These are phyloP conservation scores for Cryptococcus hybrid DNA, from an alignment of 1,284 basidiomycete genomes.

Conservation along the genomic window DNA sequence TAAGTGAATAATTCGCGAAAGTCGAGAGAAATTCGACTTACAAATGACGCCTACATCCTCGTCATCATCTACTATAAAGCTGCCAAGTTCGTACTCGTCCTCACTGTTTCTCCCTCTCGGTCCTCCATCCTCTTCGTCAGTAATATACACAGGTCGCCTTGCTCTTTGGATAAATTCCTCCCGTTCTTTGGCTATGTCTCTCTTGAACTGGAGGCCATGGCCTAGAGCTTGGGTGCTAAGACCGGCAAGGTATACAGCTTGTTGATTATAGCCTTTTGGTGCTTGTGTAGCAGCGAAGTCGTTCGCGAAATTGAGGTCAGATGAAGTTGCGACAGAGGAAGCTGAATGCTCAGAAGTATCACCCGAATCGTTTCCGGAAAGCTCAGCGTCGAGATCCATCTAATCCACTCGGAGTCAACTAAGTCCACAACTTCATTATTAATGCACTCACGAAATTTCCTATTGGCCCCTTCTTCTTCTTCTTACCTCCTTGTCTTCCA, in stretches of 20 bases:
- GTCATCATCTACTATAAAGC: constrained; percentile 43
- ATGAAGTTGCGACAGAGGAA: constrained; percentile 45
- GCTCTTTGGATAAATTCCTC: constrained; percentile 43
- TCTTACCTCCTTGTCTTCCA: constrained; percentile 2
- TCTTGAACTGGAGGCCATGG: constrained; percentile 35
- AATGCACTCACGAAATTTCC: constrained; percentile 17
- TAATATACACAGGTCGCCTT: constrained; percentile 36
- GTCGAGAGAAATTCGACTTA: constrained; percentile 1
- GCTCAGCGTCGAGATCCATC: constrained; percentile 39
- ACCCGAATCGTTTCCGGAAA: constrained; percentile 32
- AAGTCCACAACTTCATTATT: background rate
- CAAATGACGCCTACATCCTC: constrained; percentile 30
- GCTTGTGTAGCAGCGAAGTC: constrained; percentile 53
- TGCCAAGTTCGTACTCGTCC: constrained; percentile 45
- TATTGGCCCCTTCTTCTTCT: constrained; percentile 10
- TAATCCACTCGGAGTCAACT: constrained; percentile 1
- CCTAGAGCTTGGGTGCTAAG: constrained; percentile 38
- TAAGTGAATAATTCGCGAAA: background rate
- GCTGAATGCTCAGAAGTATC: constrained; percentile 29
- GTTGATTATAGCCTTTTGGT: constrained; percentile 50
- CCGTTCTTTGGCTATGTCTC: constrained; percentile 11
- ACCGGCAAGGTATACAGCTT: constrained; percentile 43
- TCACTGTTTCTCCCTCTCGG: constrained; percentile 20
- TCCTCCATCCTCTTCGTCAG: constrained; percentile 34
- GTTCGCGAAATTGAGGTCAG: constrained; percentile 49